Conservation (phyloP, 345 rosid genomes). For the Salix exigua region DNA sequence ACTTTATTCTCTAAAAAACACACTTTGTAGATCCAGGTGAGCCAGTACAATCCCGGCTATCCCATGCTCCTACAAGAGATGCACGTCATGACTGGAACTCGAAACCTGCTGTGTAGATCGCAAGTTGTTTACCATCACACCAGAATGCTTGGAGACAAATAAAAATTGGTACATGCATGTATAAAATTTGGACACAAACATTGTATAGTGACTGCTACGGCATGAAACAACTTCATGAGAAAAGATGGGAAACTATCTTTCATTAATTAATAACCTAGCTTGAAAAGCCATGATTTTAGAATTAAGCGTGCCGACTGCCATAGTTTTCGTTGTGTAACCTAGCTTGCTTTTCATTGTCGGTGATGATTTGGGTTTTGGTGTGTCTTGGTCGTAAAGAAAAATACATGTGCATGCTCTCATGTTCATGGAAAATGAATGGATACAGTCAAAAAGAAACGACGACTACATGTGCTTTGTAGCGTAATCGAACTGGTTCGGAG, state of each 20-base stretch:
- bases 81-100: too few relatives aligned
- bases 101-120: too few relatives aligned
- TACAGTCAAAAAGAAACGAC: constrained; percentile 8
- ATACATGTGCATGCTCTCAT: too few relatives aligned
- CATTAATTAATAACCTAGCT: too few relatives aligned
- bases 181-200: too few relatives aligned
- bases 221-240: too few relatives aligned
- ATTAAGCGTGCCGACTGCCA: not conserved
- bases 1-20: too few relatives aligned
- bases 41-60: fast-evolving
- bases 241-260: too few relatives aligned
- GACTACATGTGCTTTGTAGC: not conserved
- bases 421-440: not conserved
- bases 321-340: not conserved
- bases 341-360: not conserved
- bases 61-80: fast-evolving
- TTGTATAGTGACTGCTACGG: too few relatives aligned
- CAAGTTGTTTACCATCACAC: too few relatives aligned
- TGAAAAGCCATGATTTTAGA: constrained; percentile 8
- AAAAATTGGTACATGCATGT: not conserved
- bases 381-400: not conserved
- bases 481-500: constrained; percentile 2
- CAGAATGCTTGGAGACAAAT: too few relatives aligned
- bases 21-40: too few relatives aligned
- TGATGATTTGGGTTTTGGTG: not conserved